These are phyloP conservation scores for Saturnispora kantuleensis DNA, from an alignment of 805 yeast genomes.

Conservation along the genomic window DNA sequence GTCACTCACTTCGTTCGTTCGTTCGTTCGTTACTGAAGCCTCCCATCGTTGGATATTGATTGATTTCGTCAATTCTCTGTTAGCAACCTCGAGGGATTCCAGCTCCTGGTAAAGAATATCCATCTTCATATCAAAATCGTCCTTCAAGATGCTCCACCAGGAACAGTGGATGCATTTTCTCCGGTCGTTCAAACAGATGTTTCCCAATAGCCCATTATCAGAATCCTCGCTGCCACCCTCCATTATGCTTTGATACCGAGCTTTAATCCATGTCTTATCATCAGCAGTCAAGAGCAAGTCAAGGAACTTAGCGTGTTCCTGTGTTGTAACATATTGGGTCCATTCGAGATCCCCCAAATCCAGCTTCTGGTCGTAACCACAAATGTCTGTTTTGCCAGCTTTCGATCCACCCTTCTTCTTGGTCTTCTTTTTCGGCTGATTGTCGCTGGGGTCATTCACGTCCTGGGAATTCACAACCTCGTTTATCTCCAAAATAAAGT, in stretches of 20 bases:
- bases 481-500: not conserved
- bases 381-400: conserved; percentile 36
- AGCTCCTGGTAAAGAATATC: conserved; percentile 10
- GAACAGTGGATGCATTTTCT: conserved; percentile 45
- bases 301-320: conserved; percentile 9
- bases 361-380: conserved; percentile 36
- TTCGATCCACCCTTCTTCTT: conserved; percentile 17
- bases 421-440: conserved; percentile 11
- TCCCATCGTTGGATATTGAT: conserved; percentile 30
- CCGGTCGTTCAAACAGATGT: conserved; percentile 42
- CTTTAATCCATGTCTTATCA: conserved; percentile 8
- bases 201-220: conserved; percentile 9
- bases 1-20: too few relatives aligned
- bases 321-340: conserved; percentile 13
- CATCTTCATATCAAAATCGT: conserved; percentile 29
- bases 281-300: conserved; percentile 9
- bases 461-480: not conserved
- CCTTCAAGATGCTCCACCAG: conserved; percentile 26
- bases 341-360: conserved; percentile 18
- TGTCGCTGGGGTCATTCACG: conserved; percentile 9
- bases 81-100: conserved; percentile 12
- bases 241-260: conserved; percentile 13
- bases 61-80: conserved; percentile 23
- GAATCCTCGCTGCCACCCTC: not conserved
- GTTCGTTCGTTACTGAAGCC: not conserved